Evolutionary conservation across 495 filamentous ascomycete genomes (phyloP).

Genomic region (Aspergillus kassunensis): DNA sequence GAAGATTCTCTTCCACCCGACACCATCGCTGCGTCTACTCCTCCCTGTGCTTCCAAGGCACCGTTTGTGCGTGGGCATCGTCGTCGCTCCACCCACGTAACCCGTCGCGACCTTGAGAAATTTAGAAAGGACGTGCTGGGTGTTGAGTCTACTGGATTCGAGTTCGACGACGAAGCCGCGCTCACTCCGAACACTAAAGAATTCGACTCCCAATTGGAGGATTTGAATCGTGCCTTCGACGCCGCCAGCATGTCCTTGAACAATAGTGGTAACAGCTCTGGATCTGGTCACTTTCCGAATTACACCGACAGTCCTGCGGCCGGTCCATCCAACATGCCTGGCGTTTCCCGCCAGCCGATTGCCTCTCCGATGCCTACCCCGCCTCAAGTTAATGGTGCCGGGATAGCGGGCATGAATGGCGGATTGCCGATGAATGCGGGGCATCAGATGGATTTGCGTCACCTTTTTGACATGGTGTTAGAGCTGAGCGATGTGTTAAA

Average conservation of each 20-base stretch:
- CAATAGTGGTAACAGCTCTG: constrained; percentile 26
- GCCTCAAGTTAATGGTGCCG: constrained; percentile 50
- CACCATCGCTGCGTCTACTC: constrained; percentile 35
- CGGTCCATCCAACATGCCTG: constrained; percentile 30
- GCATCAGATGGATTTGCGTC: constrained; percentile 83
- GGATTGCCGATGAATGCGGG: constrained; percentile 67
- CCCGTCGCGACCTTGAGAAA: constrained; percentile 41
- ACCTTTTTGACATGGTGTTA: constrained; percentile 77
- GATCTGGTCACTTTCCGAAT: constrained; percentile 30
- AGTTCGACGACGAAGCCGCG: constrained; percentile 30
- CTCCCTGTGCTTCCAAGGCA: constrained; percentile 36
- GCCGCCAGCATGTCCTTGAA: constrained; percentile 36
- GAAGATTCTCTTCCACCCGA: constrained; percentile 22
- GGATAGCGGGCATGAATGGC: constrained; percentile 56
- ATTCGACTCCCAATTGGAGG: constrained; percentile 31
- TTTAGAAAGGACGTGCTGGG: constrained; percentile 42
- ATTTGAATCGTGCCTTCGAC: constrained; percentile 37
- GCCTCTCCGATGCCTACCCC: constrained; percentile 33
- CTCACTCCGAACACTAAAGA: constrained; percentile 22
- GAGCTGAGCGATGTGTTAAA: constrained; percentile 72
- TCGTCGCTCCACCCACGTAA: constrained; percentile 46
- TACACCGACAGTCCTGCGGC: constrained; percentile 30
- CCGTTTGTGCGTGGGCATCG: constrained; percentile 43
- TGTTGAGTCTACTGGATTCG: constrained; percentile 30
- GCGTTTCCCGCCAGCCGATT: constrained; percentile 35